These are phyloP conservation scores for Lunularia cruciata DNA, from an alignment of 225 moss, liverwort and hornwort species.

Conservation along the genomic window DNA sequence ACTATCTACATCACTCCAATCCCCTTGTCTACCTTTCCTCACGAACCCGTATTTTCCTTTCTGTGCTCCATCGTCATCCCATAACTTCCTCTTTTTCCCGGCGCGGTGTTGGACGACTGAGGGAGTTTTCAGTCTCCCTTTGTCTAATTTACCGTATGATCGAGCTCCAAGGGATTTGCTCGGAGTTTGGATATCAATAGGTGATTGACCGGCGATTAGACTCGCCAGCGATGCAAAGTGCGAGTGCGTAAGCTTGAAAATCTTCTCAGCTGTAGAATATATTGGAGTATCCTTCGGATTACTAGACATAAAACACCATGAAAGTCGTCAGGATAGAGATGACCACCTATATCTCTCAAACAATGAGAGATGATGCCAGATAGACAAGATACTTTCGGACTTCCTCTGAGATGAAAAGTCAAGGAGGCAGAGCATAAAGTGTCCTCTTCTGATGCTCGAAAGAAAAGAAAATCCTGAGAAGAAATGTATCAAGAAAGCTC, in stretches of 20 bases:
- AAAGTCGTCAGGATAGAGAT: no score
- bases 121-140: slow-evolving; percentile 52
- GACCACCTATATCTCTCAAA: no score
- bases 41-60: slow-evolving; percentile 63
- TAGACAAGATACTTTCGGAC: no score
- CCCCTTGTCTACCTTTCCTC: slow-evolving; percentile 58
- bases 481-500: no score
- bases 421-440: no score
- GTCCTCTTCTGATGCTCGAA: no score
- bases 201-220: slow-evolving; percentile 33
- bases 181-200: slow-evolving; percentile 48
- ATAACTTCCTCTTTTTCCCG: slow-evolving; percentile 62
- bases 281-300: slow-evolving; percentile 53
- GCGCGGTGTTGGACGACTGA: slow-evolving; percentile 38
- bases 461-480: no score
- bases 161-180: slow-evolving; percentile 61
- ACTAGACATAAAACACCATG: no score
- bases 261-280: slow-evolving; percentile 63
- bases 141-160: slow-evolving; percentile 51
- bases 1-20: slow-evolving; percentile 63
- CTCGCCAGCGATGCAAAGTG: slow-evolving; percentile 28
- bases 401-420: no score
- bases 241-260: slow-evolving; percentile 76
- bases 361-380: no score
- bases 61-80: slow-evolving; percentile 58